Conservation (phyloP, 2,329 filamentous ascomycete genomes). For the Pseudogymnoascus sp. region DNA sequence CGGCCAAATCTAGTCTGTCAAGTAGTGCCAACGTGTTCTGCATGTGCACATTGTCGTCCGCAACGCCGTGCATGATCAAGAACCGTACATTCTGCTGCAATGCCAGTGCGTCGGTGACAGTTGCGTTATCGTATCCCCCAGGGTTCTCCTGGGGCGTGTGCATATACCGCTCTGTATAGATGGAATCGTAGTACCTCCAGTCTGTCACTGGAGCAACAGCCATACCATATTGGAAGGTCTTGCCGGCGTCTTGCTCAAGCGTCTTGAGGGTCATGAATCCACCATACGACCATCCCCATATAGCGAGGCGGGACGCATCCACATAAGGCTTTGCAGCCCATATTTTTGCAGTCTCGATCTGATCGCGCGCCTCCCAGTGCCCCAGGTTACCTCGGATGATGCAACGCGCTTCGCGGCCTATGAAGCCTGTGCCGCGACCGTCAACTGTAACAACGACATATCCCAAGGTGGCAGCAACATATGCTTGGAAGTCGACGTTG, state of each 20-base stretch:
- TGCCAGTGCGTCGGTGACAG: conserved; percentile 66
- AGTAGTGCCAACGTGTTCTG: conserved; percentile 86
- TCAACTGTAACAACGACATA: conserved; percentile 95
- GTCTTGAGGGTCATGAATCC: conserved; percentile 94
- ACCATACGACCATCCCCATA: conserved; percentile 98
- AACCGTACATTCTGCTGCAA: conserved; percentile 75
- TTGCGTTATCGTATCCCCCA: conserved; percentile 66
- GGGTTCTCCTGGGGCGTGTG: conserved; percentile 79
- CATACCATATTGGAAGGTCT: conserved; percentile 94
- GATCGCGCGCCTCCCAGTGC: conserved; percentile 76
- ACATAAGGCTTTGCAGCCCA: conserved; percentile 79
- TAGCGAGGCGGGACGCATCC: conserved; percentile 72
- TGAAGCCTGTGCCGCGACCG: conserved; percentile 84
- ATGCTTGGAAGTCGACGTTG: conserved; percentile 80
- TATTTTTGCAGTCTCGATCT: conserved; percentile 81
- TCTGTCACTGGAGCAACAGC: conserved; percentile 97
- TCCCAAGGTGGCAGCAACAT: conserved; percentile 74
- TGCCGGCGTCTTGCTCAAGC: conserved; percentile 79
- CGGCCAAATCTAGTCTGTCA: conserved; percentile 74
- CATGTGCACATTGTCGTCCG: conserved; percentile 95
- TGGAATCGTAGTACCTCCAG: conserved; percentile 90
- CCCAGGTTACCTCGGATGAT: conserved; percentile 78
- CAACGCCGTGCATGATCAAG: conserved; percentile 90
- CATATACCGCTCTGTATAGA: conserved; percentile 98
- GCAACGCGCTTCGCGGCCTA: conserved; percentile 76